Percentiles rank a stretch among this genome's conserved stretches.
Conservation (phyloP, 73 alveolate species). For the Paramecium tetraurelia region DNA sequence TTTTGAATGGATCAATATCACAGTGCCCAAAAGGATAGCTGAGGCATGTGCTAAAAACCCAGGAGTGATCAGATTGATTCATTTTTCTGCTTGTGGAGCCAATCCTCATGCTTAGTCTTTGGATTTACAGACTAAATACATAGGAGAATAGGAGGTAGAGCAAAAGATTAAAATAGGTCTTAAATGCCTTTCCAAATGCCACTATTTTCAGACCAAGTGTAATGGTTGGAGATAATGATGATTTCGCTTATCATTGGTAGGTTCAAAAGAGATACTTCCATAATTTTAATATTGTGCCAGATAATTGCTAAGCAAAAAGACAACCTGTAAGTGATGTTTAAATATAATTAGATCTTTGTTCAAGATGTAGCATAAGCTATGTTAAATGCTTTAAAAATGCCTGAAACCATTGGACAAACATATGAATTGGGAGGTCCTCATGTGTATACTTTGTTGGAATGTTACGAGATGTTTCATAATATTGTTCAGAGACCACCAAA, state of each 20-base stretch:
- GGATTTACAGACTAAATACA: constrained; percentile 60
- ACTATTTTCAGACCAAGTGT: constrained; percentile 70
- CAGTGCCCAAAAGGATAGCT: constrained; percentile 66
- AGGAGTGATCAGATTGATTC: constrained; percentile 67
- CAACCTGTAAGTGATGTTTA: constrained; percentile 43
- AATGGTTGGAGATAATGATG: constrained; percentile 64
- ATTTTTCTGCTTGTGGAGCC: constrained; percentile 73
- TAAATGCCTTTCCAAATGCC: constrained; percentile 66
- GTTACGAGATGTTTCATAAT: constrained; percentile 64
- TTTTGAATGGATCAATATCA: constrained; percentile 61
- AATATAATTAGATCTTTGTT: constrained; percentile 27
- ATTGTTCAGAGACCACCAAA: constrained; percentile 67
- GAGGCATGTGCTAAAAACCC: constrained; percentile 68
- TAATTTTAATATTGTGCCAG: constrained; percentile 62
- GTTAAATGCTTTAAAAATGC: constrained; percentile 65
- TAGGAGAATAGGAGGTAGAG: constrained; percentile 67
- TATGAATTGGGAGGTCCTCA: constrained; percentile 77
- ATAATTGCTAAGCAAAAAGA: constrained; percentile 66
- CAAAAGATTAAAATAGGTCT: not conserved
- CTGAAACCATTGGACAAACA: constrained; percentile 68
- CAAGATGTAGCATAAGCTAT: constrained; percentile 66
- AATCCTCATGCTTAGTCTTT: constrained; percentile 54
- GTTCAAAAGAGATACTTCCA: constrained; percentile 51
- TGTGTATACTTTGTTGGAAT: constrained; percentile 63
- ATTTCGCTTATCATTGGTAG: constrained; percentile 61